Base-by-base conservation (phyloP, 2,329 filamentous ascomycete genomes). In the Neonectria faginata region DNA sequence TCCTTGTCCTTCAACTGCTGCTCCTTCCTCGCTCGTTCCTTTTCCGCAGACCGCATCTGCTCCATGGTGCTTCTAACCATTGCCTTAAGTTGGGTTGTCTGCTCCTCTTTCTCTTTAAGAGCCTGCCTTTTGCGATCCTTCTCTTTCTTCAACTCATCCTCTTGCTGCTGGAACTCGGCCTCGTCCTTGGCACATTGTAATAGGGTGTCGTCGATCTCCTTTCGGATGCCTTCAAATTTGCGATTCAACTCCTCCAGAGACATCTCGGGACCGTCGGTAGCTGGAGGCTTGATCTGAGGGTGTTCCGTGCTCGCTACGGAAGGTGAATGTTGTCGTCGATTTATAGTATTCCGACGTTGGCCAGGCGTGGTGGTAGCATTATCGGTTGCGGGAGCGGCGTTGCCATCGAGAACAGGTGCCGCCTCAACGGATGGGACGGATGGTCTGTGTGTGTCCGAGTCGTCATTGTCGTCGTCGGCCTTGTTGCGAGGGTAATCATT, bases 41-140 rank as follows among this genome's bases (percentile, higher is more conserved):
- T 92, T 75, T 97, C 91, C 1, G 92, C 91, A 5, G 89, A 86
- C 52, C 93, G 89, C 82, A 97, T 97, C 68, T 92, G 85, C 57
- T 93, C 89, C 77, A 97, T 93, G 6, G 94, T 88, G 50, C 88
- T 88, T 57, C 92, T 90, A 57, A 97, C 90, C 75, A 95, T 91
- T 67, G 91, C 91, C 74, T 92, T 93, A 58, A 97, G 80, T 74
- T 94, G 93, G 48, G 92, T 90, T 53, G 93, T 97, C 55, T 90
- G 92, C 73, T 97, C 93, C 69, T 98, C 95, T 77, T 97, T 97
- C 74, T 97, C 93, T 76, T 92, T 96, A 58, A 96, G 84, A 20
- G 90, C 86, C 66, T 91, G 90, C 73, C 87, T 90, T 76, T 97
- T 89, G 55, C 91, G 87, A 69, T 97, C 92, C 64, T 93, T 91